A percentile compares a stretch with the other conserved stretches of the same genome.
Conservation (phyloP, 78 protist genomes). For the Diacronema lutheri region DNA sequence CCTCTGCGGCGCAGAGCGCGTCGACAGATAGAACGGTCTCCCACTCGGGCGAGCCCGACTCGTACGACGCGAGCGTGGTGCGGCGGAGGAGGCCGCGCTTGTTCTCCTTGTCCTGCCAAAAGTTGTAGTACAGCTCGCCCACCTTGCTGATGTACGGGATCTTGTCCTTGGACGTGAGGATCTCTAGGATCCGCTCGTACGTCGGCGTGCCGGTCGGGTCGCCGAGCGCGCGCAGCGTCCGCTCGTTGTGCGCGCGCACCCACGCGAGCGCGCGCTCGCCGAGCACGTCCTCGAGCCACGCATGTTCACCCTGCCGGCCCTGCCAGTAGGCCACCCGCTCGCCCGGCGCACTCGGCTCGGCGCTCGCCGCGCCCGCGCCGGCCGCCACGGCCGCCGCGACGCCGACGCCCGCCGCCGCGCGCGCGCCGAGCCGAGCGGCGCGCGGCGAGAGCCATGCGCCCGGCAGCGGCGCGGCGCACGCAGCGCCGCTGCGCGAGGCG, state of each 20-base stretch:
- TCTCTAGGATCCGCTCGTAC: neutral
- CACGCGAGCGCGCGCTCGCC: neutral
- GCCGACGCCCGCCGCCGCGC: too few relatives aligned
- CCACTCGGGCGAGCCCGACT: neutral
- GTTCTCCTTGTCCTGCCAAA: constrained; percentile 28
- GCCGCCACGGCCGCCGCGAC: too few relatives aligned
- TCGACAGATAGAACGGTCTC: constrained; percentile 25
- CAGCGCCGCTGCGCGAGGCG: too few relatives aligned
- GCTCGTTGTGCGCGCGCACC: neutral
- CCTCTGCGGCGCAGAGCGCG: neutral
- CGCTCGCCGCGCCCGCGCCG: too few relatives aligned
- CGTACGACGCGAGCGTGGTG: neutral
- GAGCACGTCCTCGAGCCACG: constrained; percentile 29
- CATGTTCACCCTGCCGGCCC: neutral
- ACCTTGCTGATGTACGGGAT: constrained; percentile 11
- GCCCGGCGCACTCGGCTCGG: too few relatives aligned
- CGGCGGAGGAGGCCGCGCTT: constrained; percentile 29
- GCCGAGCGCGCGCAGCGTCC: neutral
- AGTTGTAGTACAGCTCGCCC: constrained; percentile 25
- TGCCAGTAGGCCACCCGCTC: too few relatives aligned
- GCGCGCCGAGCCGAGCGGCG: too few relatives aligned
- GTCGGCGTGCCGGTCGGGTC: neutral
- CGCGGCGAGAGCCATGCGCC: too few relatives aligned
- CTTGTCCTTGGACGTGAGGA: constrained; percentile 17
- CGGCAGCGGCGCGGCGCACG: too few relatives aligned